Conservation (phyloP, 2,329 filamentous ascomycete species). For the Aspergillus tamarii region DNA sequence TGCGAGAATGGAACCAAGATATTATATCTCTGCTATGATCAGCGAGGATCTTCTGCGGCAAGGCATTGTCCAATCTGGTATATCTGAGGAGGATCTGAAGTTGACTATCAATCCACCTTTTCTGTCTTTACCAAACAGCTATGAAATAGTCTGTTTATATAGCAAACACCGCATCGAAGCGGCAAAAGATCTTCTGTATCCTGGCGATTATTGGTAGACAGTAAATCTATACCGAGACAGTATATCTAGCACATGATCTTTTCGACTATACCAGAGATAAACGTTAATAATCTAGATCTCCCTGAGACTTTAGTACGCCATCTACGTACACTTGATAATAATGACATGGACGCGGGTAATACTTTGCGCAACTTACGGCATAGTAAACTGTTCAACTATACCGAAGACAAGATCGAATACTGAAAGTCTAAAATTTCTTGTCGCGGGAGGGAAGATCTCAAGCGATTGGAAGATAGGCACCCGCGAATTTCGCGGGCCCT, state of each 20-base stretch:
- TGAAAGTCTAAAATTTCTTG: conserved; percentile 6
- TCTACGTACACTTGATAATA: neutral
- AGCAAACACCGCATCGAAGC: conserved; percentile 5
- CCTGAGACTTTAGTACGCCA: neutral
- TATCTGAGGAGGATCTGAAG: neutral
- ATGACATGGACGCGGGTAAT: conserved; percentile 7
- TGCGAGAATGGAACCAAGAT: neutral
- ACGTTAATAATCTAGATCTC: neutral
- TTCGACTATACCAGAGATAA: neutral
- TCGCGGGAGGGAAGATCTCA: conserved; percentile 2
- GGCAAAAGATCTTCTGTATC: neutral
- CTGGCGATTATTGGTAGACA: conserved; percentile 2
- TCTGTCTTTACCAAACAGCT: neutral
- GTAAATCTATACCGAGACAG: conserved; percentile 1
- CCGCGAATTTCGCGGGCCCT: neutral
- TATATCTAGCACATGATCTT: neutral
- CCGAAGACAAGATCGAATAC: neutral
- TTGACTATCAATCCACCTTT: neutral
- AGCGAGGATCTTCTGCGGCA: neutral
- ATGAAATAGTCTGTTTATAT: conserved; percentile 4
- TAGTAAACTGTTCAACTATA: neutral
- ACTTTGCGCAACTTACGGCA: conserved; percentile 10
- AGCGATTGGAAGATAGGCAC: neutral
- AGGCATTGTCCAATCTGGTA: neutral
- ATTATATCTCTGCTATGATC: conserved; percentile 2